Evolutionary conservation across 164 flowering plant species (phyloP).

Genomic region (Chloranthus sessilifolius): DNA sequence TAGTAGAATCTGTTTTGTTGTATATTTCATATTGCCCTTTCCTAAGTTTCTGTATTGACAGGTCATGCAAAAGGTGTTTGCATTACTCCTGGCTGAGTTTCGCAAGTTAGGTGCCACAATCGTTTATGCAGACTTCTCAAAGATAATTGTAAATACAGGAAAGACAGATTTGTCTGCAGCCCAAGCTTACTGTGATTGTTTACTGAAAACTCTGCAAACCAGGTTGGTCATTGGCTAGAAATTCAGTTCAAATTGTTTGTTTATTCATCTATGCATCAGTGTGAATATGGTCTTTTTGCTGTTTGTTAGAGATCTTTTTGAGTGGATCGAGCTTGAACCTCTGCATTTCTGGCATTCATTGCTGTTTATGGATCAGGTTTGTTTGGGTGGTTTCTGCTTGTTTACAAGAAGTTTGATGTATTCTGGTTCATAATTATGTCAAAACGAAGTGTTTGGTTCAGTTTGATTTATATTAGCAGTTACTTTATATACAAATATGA

Average conservation of each 20-base stretch:
- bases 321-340: slow-evolving; percentile 97
- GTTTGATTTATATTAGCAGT: too few relatives aligned
- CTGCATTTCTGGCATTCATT: slow-evolving; percentile 80
- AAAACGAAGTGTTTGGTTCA: too few relatives aligned
- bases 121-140: slow-evolving; percentile 85
- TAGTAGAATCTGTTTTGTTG: background rate
- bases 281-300: slow-evolving; percentile 3
- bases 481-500: too few relatives aligned
- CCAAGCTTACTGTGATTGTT: slow-evolving; percentile 85
- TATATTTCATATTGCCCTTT: background rate
- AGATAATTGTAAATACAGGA: slow-evolving; percentile 89
- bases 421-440: too few relatives aligned
- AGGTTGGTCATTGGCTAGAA: slow-evolving; percentile 40
- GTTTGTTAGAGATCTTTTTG: slow-evolving; percentile 77
- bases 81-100: slow-evolving; percentile 77
- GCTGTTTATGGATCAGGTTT: slow-evolving; percentile 97
- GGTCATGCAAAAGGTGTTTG: slow-evolving; percentile 98
- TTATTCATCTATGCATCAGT: slow-evolving; percentile 1
- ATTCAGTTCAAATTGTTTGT: background rate
- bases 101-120: slow-evolving; percentile 87
- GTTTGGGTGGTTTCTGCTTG: slow-evolving; percentile 4
- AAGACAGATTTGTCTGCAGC: slow-evolving; percentile 73
- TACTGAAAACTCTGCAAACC: slow-evolving; percentile 68
- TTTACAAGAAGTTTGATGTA: too few relatives aligned
- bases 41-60: slow-evolving; percentile 15